A percentile compares a stretch with the other conserved stretches of the same genome.
Conservation (phyloP, 176 grass and related monocot species). For the Oryza officinalis region DNA sequence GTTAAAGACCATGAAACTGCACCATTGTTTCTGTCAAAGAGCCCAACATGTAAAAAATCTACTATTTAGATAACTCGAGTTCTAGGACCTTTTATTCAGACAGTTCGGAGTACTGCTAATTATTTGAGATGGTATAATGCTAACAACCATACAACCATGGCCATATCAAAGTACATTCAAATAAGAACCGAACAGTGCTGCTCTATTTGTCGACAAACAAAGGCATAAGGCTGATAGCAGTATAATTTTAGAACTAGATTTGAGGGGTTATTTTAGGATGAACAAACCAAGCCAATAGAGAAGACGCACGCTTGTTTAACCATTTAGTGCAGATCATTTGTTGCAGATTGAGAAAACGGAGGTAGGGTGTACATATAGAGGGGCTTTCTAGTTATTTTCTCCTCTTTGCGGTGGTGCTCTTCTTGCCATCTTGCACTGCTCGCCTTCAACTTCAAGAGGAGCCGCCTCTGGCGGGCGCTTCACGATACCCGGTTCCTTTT, state of each 20-base stretch:
- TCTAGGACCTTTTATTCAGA: not conserved
- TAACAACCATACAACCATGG: not conserved
- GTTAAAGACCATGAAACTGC: not conserved
- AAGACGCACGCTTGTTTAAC: not conserved
- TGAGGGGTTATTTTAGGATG: not conserved
- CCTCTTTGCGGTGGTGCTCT: not conserved
- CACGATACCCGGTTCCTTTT: not conserved
- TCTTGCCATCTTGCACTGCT: not conserved
- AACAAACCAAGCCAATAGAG: not conserved
- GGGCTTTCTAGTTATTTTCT: not conserved
- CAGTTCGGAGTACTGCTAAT: too few species aligned
- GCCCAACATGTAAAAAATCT: not conserved
- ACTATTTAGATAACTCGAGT: not conserved
- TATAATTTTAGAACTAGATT: not conserved
- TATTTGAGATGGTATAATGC: not conserved
- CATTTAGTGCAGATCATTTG: too few species aligned
- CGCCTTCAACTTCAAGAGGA: not conserved
- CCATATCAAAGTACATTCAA: not conserved
- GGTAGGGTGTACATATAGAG: not conserved
- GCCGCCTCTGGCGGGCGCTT: not conserved
- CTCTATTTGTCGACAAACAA: not conserved
- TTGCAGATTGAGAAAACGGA: too few species aligned
- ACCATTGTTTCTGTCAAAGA: not conserved
- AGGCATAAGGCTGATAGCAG: not conserved
- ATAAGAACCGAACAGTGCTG: not conserved